Evolutionary conservation across 148 eudicot species (phyloP), one percentile per base, ranked within the genome.

Genomic region (Persicaria tinctoria): DNA sequence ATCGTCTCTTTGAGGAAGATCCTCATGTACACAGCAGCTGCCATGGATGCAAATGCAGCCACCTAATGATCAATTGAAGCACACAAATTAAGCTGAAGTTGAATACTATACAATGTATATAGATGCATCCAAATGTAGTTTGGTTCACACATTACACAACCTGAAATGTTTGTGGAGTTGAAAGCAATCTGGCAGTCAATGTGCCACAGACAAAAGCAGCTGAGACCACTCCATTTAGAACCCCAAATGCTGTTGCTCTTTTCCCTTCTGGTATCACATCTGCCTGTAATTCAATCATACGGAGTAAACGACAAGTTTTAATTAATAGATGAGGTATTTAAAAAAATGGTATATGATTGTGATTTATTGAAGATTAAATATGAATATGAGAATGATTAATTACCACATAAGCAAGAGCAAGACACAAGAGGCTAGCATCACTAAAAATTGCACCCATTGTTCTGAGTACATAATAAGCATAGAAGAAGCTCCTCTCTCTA

Each of bases 341-440:
- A 32, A 32, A 32, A 32, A 32, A 32, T 32, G 3, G 41, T 32
- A 32, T 1, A 32, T 32, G 41, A 32, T 32, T 53, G 17, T 53
- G 6, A 53, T 60, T 60, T 20, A 60, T 60, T 60, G 13, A 60
- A 27, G 38, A 8, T 7, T 27, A 32, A 32, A 18, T 57, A 18
- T 18, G 11, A 20, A 5, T 60, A 44, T 66, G 6, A 66, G 70
- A 13, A 41, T 44, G 46, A 38, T 38, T 38, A 44, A 44, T 66
- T 87, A 92, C 97, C 87, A 90, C 90, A 71, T 92, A 92, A 73
- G 97, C 96, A 72, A 87, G 90, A 76, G 91, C 84, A 68, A 92
- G 87, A 54, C 91, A 93, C 12, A 76, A 82, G 23, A 86, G 82
- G 70, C 87, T 79, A 45, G 90, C 98, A 53, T 89, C 96, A 38